Conservation (phyloP, 108 stramenopile species). For the Nitzschia sp. region DNA sequence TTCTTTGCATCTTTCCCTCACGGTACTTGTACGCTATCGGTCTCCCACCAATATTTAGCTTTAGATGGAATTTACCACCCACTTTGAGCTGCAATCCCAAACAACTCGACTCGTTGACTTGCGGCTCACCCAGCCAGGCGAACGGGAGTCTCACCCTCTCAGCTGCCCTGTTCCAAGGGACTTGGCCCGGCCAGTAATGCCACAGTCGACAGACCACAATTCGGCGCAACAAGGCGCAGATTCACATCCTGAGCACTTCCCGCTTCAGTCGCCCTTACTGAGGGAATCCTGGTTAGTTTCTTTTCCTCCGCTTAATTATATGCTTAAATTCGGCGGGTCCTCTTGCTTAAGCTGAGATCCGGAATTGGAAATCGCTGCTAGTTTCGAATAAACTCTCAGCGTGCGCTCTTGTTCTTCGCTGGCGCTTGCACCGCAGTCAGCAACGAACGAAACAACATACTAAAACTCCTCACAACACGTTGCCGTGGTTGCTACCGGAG, state of each 20-base stretch:
- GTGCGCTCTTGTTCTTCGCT: no score
- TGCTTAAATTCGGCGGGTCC: slow-evolving; percentile 97
- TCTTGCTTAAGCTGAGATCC: slow-evolving; percentile 84
- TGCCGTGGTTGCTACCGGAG: slow-evolving; percentile 11
- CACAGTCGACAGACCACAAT: slow-evolving; percentile 86
- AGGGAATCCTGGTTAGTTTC: slow-evolving; percentile 95
- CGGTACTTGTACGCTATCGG: slow-evolving; percentile 96
- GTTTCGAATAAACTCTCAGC: background rate
- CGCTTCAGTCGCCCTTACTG: slow-evolving; percentile 96
- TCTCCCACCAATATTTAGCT: slow-evolving; percentile 93
- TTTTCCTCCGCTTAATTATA: slow-evolving; percentile 97
- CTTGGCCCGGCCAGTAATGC: slow-evolving; percentile 72
- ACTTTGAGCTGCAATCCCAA: slow-evolving; percentile 95
- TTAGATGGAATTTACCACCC: slow-evolving; percentile 97
- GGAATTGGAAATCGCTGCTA: slow-evolving; percentile 23
- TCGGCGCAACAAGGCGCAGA: slow-evolving; percentile 67
- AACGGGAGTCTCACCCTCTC: slow-evolving; percentile 95
- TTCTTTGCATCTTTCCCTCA: slow-evolving; percentile 94
- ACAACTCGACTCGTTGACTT: slow-evolving; percentile 91
- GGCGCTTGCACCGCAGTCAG: no score
- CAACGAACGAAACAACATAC: no score
- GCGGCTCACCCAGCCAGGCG: slow-evolving; percentile 65
- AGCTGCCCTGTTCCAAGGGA: slow-evolving; percentile 89
- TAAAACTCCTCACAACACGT: background rate
- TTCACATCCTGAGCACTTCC: slow-evolving; percentile 88